phyloP scores from a whole-genome alignment of 495 filamentous ascomycete genomes.

The Aspergillus ellipticus region DNA sequence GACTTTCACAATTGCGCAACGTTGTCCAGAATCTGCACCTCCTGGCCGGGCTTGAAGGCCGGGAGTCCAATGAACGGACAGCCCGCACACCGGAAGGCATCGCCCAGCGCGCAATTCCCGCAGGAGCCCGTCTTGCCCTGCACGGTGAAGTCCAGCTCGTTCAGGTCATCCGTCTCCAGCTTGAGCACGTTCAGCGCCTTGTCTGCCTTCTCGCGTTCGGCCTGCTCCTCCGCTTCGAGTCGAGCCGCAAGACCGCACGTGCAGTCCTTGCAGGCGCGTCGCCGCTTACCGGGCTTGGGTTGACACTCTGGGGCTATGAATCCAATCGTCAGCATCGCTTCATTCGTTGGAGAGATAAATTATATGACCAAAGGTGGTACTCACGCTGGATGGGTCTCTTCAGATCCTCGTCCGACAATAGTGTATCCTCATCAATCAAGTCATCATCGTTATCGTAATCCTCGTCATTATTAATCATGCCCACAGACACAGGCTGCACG shows the following conservation, averaged over 20 bases:
- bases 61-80: conserved; percentile 94
- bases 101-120: conserved; percentile 87
- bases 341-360: background rate
- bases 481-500: conserved; percentile 8
- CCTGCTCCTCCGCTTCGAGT: conserved; percentile 75
- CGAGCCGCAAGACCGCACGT: conserved; percentile 82
- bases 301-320: conserved; percentile 71
- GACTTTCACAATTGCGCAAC: conserved; percentile 70
- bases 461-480: conserved; percentile 27
- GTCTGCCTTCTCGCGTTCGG: conserved; percentile 61
- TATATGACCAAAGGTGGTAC: conserved; percentile 37
- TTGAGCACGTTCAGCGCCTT: conserved; percentile 60
- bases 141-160: conserved; percentile 89
- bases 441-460: conserved; percentile 63
- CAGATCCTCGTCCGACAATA: conserved; percentile 80
- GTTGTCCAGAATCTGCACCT: conserved; percentile 81
- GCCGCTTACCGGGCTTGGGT: conserved; percentile 79
- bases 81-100: conserved; percentile 58
- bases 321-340: background rate
- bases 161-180: conserved; percentile 70
- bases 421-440: conserved; percentile 82
- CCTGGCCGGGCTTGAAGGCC: conserved; percentile 94
- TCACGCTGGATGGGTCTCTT: conserved; percentile 69
- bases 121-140: conserved; percentile 92
- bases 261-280: conserved; percentile 96